Conservation (phyloP, 2,329 filamentous ascomycete genomes). For the Leptographium procerum region DNA sequence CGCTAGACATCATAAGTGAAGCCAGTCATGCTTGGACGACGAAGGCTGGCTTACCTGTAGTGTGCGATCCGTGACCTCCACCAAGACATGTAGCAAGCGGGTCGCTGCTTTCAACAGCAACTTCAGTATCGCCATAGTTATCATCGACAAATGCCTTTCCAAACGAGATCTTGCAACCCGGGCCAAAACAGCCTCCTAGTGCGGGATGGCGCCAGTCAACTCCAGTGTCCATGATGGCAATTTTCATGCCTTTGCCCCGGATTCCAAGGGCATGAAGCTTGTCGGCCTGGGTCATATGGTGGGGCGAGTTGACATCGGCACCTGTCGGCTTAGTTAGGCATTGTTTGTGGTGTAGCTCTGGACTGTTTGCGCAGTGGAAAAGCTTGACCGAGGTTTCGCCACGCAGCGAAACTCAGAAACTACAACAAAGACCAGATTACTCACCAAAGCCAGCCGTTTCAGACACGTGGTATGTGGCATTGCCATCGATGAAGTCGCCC, state of each 20-base stretch:
- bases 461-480: background rate
- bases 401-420: too few relatives aligned
- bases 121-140: slow-evolving; percentile 26
- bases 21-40: too few relatives aligned
- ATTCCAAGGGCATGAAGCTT: slow-evolving; percentile 38
- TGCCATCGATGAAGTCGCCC: background rate
- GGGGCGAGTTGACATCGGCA: slow-evolving; percentile 17
- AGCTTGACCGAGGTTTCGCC: too few relatives aligned
- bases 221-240: slow-evolving; percentile 42
- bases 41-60: too few relatives aligned
- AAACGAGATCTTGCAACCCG: slow-evolving; percentile 11
- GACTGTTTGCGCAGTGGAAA: too few relatives aligned
- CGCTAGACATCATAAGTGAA: too few relatives aligned
- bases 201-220: slow-evolving; percentile 9
- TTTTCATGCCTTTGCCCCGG: slow-evolving; percentile 37
- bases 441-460: background rate
- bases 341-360: too few relatives aligned
- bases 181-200: slow-evolving; percentile 24
- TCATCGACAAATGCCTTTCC: slow-evolving; percentile 11
- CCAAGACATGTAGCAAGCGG: slow-evolving; percentile 40
- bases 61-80: slow-evolving; percentile 48
- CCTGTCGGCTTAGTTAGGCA: too few relatives aligned
- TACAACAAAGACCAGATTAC: too few relatives aligned
- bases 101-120: slow-evolving; percentile 27
- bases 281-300: slow-evolving; percentile 45